phyloP scores from a whole-genome alignment of 2,329 filamentous ascomycete genomes.

The Dactylellina parvicollis region DNA sequence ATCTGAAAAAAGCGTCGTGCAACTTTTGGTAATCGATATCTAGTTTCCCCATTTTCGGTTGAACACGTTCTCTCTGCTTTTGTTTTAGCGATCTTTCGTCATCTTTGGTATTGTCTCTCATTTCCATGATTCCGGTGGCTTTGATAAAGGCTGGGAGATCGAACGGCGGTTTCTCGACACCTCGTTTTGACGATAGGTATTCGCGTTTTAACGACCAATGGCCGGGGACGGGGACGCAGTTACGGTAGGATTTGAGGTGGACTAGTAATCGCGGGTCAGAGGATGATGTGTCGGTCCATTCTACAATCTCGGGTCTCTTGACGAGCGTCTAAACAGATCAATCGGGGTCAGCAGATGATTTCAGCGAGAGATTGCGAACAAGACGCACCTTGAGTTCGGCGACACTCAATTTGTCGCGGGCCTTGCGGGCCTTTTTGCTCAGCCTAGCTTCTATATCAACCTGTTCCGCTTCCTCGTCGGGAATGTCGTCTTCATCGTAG shows the following conservation, averaged over 20 bases:
- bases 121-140: constrained; percentile 96
- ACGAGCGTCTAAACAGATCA: constrained; percentile 71
- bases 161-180: constrained; percentile 95
- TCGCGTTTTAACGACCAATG: constrained; percentile 98
- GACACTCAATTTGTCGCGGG: constrained; percentile 89
- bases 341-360: not conserved
- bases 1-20: constrained; percentile 97
- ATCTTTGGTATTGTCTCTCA: constrained; percentile 98
- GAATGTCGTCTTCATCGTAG: constrained; percentile 84
- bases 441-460: constrained; percentile 73
- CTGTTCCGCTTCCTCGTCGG: constrained; percentile 77
- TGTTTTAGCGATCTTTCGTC: constrained; percentile 91
- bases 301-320: constrained; percentile 88
- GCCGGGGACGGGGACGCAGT: constrained; percentile 90
- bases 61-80: constrained; percentile 91
- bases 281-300: constrained; percentile 96
- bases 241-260: constrained; percentile 92
- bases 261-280: constrained; percentile 88
- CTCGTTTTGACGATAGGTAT: constrained; percentile 94
- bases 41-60: constrained; percentile 94
- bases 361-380: not conserved
- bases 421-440: constrained; percentile 94
- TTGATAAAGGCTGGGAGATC: constrained; percentile 94
- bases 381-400: constrained; percentile 79
- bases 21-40: constrained; percentile 99